Evolutionary conservation across 163 green algal genomes (phyloP), one percentile per base, ranked within the genome.

Genomic region (Smithsoniella earleae): DNA sequence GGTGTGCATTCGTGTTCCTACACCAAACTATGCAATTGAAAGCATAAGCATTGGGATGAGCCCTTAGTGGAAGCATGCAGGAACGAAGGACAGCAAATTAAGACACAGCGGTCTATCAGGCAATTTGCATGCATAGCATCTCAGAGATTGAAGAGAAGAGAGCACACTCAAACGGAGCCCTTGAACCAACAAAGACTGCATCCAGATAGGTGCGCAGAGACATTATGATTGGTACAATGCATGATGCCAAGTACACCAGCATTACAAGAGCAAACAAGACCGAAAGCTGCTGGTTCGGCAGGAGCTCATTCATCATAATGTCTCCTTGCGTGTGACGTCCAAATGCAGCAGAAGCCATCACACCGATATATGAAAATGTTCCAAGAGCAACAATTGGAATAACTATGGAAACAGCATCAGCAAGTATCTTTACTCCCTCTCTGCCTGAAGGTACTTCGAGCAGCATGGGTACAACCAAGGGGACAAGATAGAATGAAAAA

Each of bases 401-500:
- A 20, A 76, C 54, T 55, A 77, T 31, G 18, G 43, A 58, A 16
- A 76, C 63, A 43, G 66, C 73, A 25, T 58, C 64, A 34, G 45
- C 74, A 28, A 83, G 80, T 10, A 83, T 74, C 2, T 27, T 3
- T 8, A 83, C 46, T 13, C 84, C 84, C 2, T 30, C 43, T 1
- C 66, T 65, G 0, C 82, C 84, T 8, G 65, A n/a, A 0, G 86
- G 86, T 82, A 91, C 87, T 76, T 91, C 86, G 2, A 58, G 69
- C 36, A 91, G 79, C 79, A 91, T 77, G 25, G 86, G 83, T 83
- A 91, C 87, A 77, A 89, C 78, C 78, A 87, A 84, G 2, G 84
- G 82, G 77, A 89, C 80, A 43, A 87, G 58, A 73, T 77, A 78
- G 55, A 76, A 80, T 0, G 78, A 78, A 73, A 80, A 85, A 20